A percentile compares a stretch with the other conserved stretches of the same genome.
These are phyloP conservation scores for Phialophora tarda DNA, from an alignment of 2,329 filamentous ascomycete species.

Conservation along the genomic window DNA sequence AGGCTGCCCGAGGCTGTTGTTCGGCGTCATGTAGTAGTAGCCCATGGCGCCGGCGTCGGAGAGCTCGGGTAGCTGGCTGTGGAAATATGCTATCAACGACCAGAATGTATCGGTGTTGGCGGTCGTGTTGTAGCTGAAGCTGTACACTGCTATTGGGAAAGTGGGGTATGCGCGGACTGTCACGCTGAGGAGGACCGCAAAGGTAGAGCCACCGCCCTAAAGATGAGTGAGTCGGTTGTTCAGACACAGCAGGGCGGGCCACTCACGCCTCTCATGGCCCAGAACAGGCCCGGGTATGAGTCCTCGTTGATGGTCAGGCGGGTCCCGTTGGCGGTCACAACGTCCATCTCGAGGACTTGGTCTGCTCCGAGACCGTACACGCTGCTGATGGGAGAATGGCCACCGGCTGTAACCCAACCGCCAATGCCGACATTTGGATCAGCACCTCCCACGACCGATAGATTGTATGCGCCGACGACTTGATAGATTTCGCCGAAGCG, in stretches of 20 bases:
- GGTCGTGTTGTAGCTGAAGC: constrained; percentile 48
- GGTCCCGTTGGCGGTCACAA: constrained; percentile 55
- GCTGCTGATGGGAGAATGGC: constrained; percentile 60
- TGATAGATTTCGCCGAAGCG: constrained; percentile 61
- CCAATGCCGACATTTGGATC: constrained; percentile 61
- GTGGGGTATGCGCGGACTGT: constrained; percentile 57
- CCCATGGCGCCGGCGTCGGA: constrained; percentile 33
- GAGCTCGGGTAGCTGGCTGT: constrained; percentile 30
- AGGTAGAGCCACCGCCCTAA: constrained; percentile 50
- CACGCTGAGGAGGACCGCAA: constrained; percentile 59
- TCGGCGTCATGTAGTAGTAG: constrained; percentile 29
- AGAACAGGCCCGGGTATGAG: constrained; percentile 56
- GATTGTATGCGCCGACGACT: constrained; percentile 54
- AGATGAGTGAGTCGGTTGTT: not conserved
- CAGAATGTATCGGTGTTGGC: constrained; percentile 54
- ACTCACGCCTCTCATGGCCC: constrained; percentile 55
- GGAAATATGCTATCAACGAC: constrained; percentile 55
- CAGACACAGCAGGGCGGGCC: constrained; percentile 42
- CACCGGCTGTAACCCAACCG: constrained; percentile 56
- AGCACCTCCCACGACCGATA: constrained; percentile 61
- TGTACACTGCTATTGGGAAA: constrained; percentile 48
- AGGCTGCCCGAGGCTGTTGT: constrained; percentile 32
- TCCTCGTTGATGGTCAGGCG: constrained; percentile 52
- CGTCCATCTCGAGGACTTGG: constrained; percentile 56
- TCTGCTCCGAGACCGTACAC: constrained; percentile 59